A percentile compares a stretch with the other conserved stretches of the same genome.
Evolutionary conservation across 73 alveolate genomes (phyloP).

Genomic region (Paramecium tetraurelia): DNA sequence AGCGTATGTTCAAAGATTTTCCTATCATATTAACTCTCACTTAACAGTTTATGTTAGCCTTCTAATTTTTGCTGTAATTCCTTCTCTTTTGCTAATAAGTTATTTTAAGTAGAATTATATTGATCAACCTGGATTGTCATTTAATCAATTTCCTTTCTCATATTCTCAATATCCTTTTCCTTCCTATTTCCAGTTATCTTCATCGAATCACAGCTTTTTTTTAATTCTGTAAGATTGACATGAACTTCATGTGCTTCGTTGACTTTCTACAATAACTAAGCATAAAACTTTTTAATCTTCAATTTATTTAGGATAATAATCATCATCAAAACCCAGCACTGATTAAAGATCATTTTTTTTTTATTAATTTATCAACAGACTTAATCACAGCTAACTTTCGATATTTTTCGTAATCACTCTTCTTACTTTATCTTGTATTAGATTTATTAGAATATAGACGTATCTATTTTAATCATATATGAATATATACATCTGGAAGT

Average conservation of each 20-base stretch:
- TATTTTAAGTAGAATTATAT: background rate
- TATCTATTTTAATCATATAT: background rate
- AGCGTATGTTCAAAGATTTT: slow-evolving; percentile 58
- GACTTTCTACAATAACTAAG: slow-evolving; percentile 10
- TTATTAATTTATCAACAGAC: slow-evolving; percentile 22
- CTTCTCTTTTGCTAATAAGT: background rate
- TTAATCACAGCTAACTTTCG: background rate
- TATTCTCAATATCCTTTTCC: background rate
- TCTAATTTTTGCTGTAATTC: background rate
- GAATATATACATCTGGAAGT: slow-evolving; percentile 7
- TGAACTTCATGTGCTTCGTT: slow-evolving; percentile 46
- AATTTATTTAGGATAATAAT: slow-evolving; percentile 23
- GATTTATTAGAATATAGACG: slow-evolving; percentile 34
- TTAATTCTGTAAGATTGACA: slow-evolving; percentile 2
- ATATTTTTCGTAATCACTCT: background rate
- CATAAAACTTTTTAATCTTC: slow-evolving; percentile 31
- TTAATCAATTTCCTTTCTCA: slow-evolving; percentile 42
- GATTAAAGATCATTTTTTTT: slow-evolving; percentile 1
- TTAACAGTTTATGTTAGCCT: background rate
- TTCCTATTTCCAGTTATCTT: background rate
- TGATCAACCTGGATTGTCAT: background rate
- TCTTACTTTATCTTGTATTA: background rate
- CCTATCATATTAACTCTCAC: background rate
- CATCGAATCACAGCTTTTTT: slow-evolving; percentile 35
- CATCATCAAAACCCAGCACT: slow-evolving; percentile 8